These are phyloP conservation scores for Pichia sp. DNA, from an alignment of 1,139 yeast species.

Conservation along the genomic window DNA sequence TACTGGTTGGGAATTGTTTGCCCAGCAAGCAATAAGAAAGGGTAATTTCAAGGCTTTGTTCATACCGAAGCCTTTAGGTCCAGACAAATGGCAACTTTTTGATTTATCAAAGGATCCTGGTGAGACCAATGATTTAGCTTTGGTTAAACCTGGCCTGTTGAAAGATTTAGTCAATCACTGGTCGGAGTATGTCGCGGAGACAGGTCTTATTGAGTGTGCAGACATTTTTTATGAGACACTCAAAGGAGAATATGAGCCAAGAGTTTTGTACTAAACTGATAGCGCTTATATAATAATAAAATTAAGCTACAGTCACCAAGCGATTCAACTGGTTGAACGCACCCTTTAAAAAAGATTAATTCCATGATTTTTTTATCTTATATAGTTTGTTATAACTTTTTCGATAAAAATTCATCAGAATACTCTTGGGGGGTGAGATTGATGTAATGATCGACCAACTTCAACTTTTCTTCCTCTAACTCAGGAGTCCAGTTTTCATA, in stretches of 20 bases:
- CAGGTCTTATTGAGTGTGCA: slow-evolving; percentile 42
- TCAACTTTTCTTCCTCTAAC: slow-evolving; percentile 31
- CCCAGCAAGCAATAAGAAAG: slow-evolving; percentile 51
- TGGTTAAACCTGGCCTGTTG: slow-evolving; percentile 33
- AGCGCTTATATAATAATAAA: not conserved
- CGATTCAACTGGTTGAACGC: too few species aligned
- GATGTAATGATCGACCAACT: slow-evolving; percentile 15
- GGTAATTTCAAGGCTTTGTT: slow-evolving; percentile 48
- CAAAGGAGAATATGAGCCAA: slow-evolving; percentile 11
- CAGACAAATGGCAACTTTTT: slow-evolving; percentile 48
- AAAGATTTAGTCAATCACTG: slow-evolving; percentile 43
- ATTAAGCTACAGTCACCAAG: not conserved
- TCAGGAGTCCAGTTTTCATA: slow-evolving; percentile 34
- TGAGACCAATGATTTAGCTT: slow-evolving; percentile 42
- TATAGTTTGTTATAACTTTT: slow-evolving; percentile 7
- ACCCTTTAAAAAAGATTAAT: too few species aligned
- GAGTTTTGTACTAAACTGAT: slow-evolving; percentile 5
- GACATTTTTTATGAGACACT: slow-evolving; percentile 11
- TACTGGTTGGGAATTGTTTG: slow-evolving; percentile 57
- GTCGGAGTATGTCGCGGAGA: slow-evolving; percentile 51
- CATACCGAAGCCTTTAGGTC: slow-evolving; percentile 47
- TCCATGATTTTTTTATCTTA: too few species aligned
- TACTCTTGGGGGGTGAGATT: slow-evolving; percentile 8
- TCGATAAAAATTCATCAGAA: slow-evolving; percentile 13
- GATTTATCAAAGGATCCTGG: slow-evolving; percentile 41